Evolutionary conservation across 352 stramenopile species (phyloP).

Genomic region (Phytopythium montanum): DNA sequence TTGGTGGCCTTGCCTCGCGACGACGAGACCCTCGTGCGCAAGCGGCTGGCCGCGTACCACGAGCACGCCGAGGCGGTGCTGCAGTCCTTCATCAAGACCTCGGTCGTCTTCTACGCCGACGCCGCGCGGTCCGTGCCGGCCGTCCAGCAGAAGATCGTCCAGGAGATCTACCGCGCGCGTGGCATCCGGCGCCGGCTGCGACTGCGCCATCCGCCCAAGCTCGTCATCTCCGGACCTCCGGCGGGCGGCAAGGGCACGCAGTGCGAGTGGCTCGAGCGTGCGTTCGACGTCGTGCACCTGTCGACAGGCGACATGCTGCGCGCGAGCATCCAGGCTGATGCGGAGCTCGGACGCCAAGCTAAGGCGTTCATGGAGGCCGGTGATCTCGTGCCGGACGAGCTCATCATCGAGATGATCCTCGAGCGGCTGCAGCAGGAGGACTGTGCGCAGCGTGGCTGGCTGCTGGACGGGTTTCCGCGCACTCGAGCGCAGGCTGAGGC

Average conservation of each 20-base stretch:
- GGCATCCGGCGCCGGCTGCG: constrained; percentile 38
- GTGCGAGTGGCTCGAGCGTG: constrained; percentile 90
- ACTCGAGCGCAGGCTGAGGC: constrained; percentile 81
- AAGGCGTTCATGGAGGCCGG: constrained; percentile 92
- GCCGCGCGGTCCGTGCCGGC: constrained; percentile 40
- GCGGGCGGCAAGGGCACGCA: constrained; percentile 96
- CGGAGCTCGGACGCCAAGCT: constrained; percentile 64
- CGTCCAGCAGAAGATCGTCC: constrained; percentile 36
- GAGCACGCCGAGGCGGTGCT: constrained; percentile 76
- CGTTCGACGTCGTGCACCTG: constrained; percentile 92
- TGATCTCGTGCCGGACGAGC: constrained; percentile 91
- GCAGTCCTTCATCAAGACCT: constrained; percentile 71
- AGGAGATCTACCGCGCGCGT: constrained; percentile 46
- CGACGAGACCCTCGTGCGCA: constrained; percentile 75
- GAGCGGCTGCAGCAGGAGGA: constrained; percentile 71
- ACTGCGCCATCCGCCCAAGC: constrained; percentile 41
- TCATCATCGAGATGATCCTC: constrained; percentile 94
- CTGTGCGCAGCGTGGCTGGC: constrained; percentile 68
- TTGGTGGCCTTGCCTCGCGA: constrained; percentile 80
- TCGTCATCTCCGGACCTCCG: constrained; percentile 92
- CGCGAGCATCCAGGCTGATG: constrained; percentile 71
- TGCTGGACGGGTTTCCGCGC: constrained; percentile 96
- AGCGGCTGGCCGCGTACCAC: constrained; percentile 76
- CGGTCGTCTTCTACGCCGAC: constrained; percentile 64
- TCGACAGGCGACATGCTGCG: constrained; percentile 95